Evolutionary conservation across 2,329 filamentous ascomycete species (phyloP).

Genomic region (Aspergillus fijiensis): DNA sequence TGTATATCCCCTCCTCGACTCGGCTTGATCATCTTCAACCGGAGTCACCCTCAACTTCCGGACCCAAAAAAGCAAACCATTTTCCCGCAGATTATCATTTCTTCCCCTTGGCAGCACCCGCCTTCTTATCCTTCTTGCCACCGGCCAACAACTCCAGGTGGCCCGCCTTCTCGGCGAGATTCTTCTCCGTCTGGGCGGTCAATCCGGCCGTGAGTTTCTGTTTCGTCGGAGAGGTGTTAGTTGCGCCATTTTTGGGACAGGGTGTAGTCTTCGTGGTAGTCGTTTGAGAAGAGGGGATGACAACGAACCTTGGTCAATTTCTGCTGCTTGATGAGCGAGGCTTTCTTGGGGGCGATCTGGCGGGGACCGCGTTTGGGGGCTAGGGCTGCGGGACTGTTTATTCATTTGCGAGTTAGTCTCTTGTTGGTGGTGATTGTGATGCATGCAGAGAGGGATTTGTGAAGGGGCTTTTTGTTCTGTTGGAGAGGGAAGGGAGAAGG

Average conservation of each 20-base stretch:
- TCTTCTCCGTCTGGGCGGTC: constrained; percentile 65
- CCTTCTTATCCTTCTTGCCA: constrained; percentile 60
- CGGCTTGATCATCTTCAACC: no score
- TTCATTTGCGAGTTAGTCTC: background rate
- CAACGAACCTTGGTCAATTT: constrained; percentile 60
- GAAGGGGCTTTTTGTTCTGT: no score
- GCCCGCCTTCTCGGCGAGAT: constrained; percentile 65
- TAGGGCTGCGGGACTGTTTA: constrained; percentile 29
- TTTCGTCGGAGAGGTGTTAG: background rate
- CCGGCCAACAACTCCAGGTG: constrained; percentile 68
- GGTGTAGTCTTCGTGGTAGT: no score
- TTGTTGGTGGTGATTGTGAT: no score
- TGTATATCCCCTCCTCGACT: background rate
- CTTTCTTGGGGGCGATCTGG: constrained; percentile 67
- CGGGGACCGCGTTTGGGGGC: constrained; percentile 60
- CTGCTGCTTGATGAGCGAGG: constrained; percentile 58
- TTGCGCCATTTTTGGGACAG: background rate
- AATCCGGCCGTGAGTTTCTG: constrained; percentile 63
- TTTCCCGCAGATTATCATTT: background rate
- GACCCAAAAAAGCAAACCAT: background rate
- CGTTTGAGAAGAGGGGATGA: background rate
- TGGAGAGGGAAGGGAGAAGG: no score
- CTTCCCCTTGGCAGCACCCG: constrained; percentile 29
- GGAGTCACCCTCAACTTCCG: no score
- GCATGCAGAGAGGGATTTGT: no score